Percentiles rank a stretch among this genome's conserved stretches.
Conservation (phyloP, 352 stramenopile genomes). For the Globisporangium alternatum region DNA sequence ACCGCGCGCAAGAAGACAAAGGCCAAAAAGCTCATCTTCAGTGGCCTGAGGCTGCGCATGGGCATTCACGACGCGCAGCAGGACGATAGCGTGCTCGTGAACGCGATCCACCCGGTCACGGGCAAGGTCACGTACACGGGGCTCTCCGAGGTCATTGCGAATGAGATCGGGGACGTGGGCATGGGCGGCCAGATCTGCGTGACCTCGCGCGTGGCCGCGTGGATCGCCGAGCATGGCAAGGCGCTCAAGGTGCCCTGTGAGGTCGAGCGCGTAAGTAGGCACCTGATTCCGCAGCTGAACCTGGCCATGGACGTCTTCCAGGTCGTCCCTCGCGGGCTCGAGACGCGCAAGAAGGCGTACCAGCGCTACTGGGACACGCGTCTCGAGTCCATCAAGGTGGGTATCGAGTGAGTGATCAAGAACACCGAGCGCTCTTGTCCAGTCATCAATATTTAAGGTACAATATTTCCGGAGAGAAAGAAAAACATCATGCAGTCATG, state of each 20-base stretch:
- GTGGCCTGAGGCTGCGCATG: slow-evolving; percentile 53
- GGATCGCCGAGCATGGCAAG: slow-evolving; percentile 31
- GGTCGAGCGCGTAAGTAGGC: slow-evolving; percentile 27
- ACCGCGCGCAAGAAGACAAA: slow-evolving; percentile 35
- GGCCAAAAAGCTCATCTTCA: slow-evolving; percentile 46
- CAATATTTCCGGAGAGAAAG: neutral
- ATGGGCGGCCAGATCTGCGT: slow-evolving; percentile 51
- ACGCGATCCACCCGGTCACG: slow-evolving; percentile 42
- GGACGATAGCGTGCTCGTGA: slow-evolving; percentile 45
- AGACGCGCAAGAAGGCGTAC: slow-evolving; percentile 36
- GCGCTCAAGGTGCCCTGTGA: slow-evolving; percentile 21
- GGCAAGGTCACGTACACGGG: slow-evolving; percentile 53
- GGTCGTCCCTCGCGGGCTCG: slow-evolving; percentile 31
- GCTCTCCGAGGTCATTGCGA: slow-evolving; percentile 55
- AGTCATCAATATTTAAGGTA: slow-evolving; percentile 13
- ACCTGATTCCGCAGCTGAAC: slow-evolving; percentile 34
- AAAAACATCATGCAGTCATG: neutral
- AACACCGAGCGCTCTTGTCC: neutral
- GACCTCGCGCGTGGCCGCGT: slow-evolving; percentile 37
- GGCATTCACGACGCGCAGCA: slow-evolving; percentile 47
- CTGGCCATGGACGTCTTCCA: slow-evolving; percentile 39
- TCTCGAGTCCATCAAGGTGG: slow-evolving; percentile 21
- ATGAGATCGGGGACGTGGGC: slow-evolving; percentile 45
- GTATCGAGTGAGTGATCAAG: neutral
- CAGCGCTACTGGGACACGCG: slow-evolving; percentile 17